Base-by-base conservation (phyloP, 345 rosid genomes). In the Salix caprea region DNA sequence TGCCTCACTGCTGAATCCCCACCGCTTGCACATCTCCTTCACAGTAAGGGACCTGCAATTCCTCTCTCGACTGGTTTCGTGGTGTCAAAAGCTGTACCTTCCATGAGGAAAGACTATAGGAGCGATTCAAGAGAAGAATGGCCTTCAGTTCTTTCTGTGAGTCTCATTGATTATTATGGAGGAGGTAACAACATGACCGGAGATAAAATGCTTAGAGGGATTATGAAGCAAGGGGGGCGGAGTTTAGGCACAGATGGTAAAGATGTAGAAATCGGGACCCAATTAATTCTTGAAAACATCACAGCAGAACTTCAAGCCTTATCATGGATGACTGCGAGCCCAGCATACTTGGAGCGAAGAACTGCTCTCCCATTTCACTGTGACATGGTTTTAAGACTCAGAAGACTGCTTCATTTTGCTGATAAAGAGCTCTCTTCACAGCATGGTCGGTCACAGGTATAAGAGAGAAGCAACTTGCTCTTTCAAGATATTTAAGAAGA, bases 1-100 rank as follows among this genome's bases (percentile, higher is more conserved):
- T 92, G 98, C 84, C 94, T 96, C 72, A 93, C 97, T 52, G 97
- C 98, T 5, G 99, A 96, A 70, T 96, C 99, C 73, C 99, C 99
- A 42, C 99, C 99, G 6, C 93, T 96, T 65, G 99, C 98, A 71
- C 97, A 96, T 84, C 97, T 96, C 83, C 97, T 96, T 73, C 99
- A 96, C 67, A 96, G 99, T 84, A 92, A 92, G 89, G 99, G 99
- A 23, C 83, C 82, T 67, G 95, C 97, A 40, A 88, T 92, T 72
- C 95, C 97, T 34, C 89, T 96, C 56, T 91, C 97, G 39, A 94
- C 94, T 2, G 99, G 93, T 67, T 96, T 96, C 81, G 94, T 94
- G 71, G 93, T 89, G 78, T 92, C 98, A 24, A 96, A 90, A 86
- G 92, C 98, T 67, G 93, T 94, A 64, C 96, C 97, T 64, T 88